A percentile compares a stretch with the other conserved stretches of the same genome.
Evolutionary conservation across 2,329 filamentous ascomycete genomes (phyloP).

Genomic region (Cladosporium oxysporum): DNA sequence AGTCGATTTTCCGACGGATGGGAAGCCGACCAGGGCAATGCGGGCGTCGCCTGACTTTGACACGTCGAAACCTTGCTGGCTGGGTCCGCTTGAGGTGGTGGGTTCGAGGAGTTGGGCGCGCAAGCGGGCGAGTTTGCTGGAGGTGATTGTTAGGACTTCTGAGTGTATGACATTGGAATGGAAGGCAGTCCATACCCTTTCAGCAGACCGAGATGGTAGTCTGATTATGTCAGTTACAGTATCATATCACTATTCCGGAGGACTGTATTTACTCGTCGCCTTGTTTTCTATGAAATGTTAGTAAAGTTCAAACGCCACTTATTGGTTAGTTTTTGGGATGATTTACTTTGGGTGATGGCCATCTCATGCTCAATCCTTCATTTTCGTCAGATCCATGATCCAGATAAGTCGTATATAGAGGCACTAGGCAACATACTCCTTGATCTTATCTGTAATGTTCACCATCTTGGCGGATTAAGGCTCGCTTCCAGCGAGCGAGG

Average conservation of each 20-base stretch:
- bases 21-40: conserved; percentile 97
- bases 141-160: conserved; percentile 25
- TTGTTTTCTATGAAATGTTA: conserved; percentile 77
- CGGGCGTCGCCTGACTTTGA: conserved; percentile 95
- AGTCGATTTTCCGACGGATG: conserved; percentile 97
- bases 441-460: conserved; percentile 99
- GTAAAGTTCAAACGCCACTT: conserved; percentile 23
- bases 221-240: conserved; percentile 54
- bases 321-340: conserved; percentile 13
- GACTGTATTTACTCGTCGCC: conserved; percentile 75
- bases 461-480: conserved; percentile 67
- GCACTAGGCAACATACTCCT: conserved; percentile 69
- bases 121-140: conserved; percentile 90
- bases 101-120: conserved; percentile 94
- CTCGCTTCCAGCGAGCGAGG: conserved; percentile 22
- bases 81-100: conserved; percentile 71
- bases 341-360: conserved; percentile 93
- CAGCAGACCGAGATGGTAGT: conserved; percentile 95
- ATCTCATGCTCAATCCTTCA: conserved; percentile 98
- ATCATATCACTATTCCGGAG: not conserved
- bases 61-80: conserved; percentile 81
- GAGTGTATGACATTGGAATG: not conserved
- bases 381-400: conserved; percentile 19
- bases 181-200: conserved; percentile 70
- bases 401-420: not conserved